Base-by-base conservation (phyloP, 2,329 filamentous ascomycete species). In the Neonectria magnoliae region DNA sequence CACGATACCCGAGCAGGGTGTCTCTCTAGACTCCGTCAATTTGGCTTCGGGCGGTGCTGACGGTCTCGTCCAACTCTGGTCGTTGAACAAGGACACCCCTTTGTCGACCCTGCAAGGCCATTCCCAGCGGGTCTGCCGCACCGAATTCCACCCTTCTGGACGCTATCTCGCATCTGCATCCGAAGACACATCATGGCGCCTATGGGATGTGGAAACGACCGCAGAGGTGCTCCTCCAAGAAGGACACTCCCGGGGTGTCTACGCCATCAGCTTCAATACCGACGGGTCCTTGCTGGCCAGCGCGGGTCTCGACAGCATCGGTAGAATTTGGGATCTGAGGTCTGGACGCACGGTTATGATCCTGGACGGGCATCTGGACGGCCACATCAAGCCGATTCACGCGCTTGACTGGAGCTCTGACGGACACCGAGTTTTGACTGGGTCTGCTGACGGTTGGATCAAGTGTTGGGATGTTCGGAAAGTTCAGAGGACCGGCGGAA, bases 401-500 rank as follows among this genome's bases (percentile, higher is more conserved):
- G 94, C 91, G 1, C 83, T 98, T 6, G 94, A 98, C 78, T 99
- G 97, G 96, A 90, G 92, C 62, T 87, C 90, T 0, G 96, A 99
- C 76, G 94, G 95, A 6, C 91, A 97, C 77, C 89, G 96, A n/a
- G 88, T 98, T 9, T 83, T 98, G n/a, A 94, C 94, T 0, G 94
- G 94, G 1, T 97, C 94, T 14, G 93, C 91, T 2, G 96, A 99
- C 76, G 95, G 95, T 18, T 98, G 96, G 88, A 90, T 97, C 75
- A 98, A 98, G 79, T 98, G 95, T 80, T 99, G 96, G 96, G 96
- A 99, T 76, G 86, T 99, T 57, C 90, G 96, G 50, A 95, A 96
- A 73, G 94, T 98, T 53, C 88, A 92, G 72, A 90, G 90, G 68
- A 91, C 88, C 0, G 95, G 93, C 13, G 93, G 92, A 18, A 91